Base-by-base conservation (phyloP, 1,284 basidiomycete genomes). In the Golubevia sp. region DNA sequence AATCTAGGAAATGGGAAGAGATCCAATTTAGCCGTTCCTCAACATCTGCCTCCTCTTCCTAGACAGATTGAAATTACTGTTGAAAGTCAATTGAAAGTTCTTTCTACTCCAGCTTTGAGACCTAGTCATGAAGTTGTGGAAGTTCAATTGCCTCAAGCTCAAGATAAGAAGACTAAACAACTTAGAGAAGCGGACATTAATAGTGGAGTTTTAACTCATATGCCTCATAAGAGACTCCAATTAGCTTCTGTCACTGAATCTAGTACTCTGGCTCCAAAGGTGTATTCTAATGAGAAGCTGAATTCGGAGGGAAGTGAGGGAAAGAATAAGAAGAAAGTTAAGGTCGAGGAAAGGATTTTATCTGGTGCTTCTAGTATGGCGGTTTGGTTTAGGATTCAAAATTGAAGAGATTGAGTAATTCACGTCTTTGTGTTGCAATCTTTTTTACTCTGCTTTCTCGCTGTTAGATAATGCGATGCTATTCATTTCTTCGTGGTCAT, bases 1-100 rank as follows among this genome's bases (percentile, higher is more conserved):
- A 78, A 82, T 54, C 62, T 82, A 3, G 95, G 94, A 3, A 94
- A 90, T 66, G 92, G 92, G 49, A 93, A 91, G 82, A 88, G 90
- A 61, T 87, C 89, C 3, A 93, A 91, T 77, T 77, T 90, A 6
- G 88, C 91, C 0, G 85, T 89, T 15, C 94, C 95, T 0, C 86
- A 86, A 64, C 86, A 88, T 71, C 79, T 88, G 13, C 85, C 86
- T 8, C 83, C 85, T 0, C 71, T 87, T 0, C 87, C 88, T 0
- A 63, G 66, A n/a, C 67, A 66, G 11, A 76, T 64, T 6, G 55
- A 61, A 2, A 18, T 56, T 13, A 59, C 55, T 1, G 67, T 63
- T 13, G 71, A 57, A 20, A 58, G 60, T 55, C 44, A 61, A 2
- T 59, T 66, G 15, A 63, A 21, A 20, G 6, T n/a, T 13, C 26